Conservation (phyloP, 169 alveolate species). For the Plasmodium vivax region DNA sequence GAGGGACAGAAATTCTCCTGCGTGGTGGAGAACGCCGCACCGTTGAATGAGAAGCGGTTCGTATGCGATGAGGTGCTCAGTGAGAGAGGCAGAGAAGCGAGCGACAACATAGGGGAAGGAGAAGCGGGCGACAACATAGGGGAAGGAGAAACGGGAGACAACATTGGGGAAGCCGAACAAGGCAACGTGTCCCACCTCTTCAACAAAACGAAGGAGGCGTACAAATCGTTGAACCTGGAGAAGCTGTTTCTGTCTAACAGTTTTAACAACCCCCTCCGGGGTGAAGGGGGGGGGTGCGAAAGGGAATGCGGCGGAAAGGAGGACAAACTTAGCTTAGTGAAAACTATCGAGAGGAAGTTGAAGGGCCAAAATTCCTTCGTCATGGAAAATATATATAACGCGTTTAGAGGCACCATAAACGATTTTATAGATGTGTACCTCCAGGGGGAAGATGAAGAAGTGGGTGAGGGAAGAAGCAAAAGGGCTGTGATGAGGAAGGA, state of each 20-base stretch:
- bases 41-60: neutral
- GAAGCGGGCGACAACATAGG: slow-evolving; percentile 1
- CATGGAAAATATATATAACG: slow-evolving; percentile 18
- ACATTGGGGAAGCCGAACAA: neutral
- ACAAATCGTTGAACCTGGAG: slow-evolving; percentile 11
- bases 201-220: slow-evolving; percentile 31
- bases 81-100: neutral
- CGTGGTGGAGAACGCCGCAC: neutral
- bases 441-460: neutral
- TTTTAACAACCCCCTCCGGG: neutral
- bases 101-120: neutral
- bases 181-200: slow-evolving; percentile 6
- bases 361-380: slow-evolving; percentile 5
- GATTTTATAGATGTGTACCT: slow-evolving; percentile 43
- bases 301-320: neutral
- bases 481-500: neutral
- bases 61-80: neutral
- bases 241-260: slow-evolving; percentile 17
- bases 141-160: slow-evolving; percentile 20
- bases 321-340: neutral
- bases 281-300: neutral
- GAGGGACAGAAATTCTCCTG: neutral
- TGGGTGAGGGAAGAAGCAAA: neutral
- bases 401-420: slow-evolving; percentile 36
- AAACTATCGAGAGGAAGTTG: slow-evolving; percentile 14